Percentiles rank a stretch among this genome's conserved stretches.
Conservation (phyloP, 352 stramenopile species). For the Phytophthora citrophthora region DNA sequence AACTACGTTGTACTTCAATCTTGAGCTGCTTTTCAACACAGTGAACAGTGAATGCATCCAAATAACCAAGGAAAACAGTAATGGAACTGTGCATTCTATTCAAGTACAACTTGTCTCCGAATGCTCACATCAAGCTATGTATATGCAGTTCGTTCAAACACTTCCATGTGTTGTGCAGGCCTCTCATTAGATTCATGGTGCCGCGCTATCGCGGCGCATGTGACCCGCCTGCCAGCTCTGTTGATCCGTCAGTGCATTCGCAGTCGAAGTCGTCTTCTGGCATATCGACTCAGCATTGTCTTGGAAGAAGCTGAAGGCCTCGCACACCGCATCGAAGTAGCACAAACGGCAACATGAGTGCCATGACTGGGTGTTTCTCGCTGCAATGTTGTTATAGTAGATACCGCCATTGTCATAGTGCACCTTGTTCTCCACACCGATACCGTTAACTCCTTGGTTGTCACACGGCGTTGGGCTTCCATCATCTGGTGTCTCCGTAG, state of each 20-base stretch:
- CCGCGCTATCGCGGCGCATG: too few species aligned
- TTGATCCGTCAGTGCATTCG: background rate
- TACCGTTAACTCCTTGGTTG: conserved; percentile 9
- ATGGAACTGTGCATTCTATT: too few species aligned
- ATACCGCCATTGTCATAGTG: conserved; percentile 3
- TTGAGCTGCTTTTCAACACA: too few species aligned
- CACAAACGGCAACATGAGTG: conserved; percentile 4
- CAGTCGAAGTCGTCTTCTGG: background rate
- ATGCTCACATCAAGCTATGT: too few species aligned
- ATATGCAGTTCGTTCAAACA: too few species aligned
- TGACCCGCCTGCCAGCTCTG: conserved; percentile 5
- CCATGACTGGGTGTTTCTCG: background rate
- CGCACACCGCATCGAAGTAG: background rate
- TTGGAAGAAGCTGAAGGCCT: conserved; percentile 5
- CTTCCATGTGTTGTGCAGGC: too few species aligned
- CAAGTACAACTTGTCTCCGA: too few species aligned
- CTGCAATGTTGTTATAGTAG: background rate
- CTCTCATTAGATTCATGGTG: too few species aligned
- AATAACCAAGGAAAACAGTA: too few species aligned
- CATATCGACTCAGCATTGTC: background rate
- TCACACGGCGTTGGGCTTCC: background rate
- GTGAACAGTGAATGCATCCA: too few species aligned
- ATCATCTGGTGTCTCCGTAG: background rate
- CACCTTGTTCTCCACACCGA: conserved; percentile 9
- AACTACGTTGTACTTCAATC: too few species aligned